Evolutionary conservation across 2,329 filamentous ascomycete species (phyloP), one percentile per base, ranked within the genome.

Genomic region (Aotearoamyces nothofagi): DNA sequence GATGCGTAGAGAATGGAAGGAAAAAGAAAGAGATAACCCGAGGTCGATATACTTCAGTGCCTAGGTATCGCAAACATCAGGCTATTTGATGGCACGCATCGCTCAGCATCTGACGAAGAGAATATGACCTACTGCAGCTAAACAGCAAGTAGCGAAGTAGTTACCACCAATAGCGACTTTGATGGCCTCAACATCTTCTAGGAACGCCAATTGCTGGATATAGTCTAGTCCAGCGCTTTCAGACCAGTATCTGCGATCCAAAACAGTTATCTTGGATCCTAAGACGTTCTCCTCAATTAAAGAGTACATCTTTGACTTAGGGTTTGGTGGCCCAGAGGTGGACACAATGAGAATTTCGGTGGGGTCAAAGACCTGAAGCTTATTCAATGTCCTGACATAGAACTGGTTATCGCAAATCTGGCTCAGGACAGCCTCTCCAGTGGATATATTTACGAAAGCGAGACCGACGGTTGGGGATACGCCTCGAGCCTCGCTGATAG

Each of bases 381-480:
- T 93, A 52, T 92, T 81, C 16, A 92, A 61, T 0, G 84, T 92
- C 45, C 76, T 77, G 33, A 84, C 75, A 48, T 92, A 96, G 17
- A 84, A 92, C 49, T 93, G 84, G 32, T 77, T 92, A 51, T 96
- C 87, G 46, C 78, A 84, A 38, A 96, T 87, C 45, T 94, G 83
- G 46, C 82, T 92, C 22, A 96, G 63, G 15, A 84, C 71, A 10
- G 73, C 80, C 53, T 93, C 83, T 22, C 78, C 80, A 3, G 81
- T 86, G 23, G 81, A 76, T 3, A 92, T 61, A 45, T 96, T 92
- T 46, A 94, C 62, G 45, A 94, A 86, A 3, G 83, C 81, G 22
- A 93, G 60, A 1, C 87, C 86, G 2, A 96, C 76, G 0, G 75
- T 78, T 0, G 84, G 83, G 13, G 80, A 76, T 4, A 93, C 69